These are phyloP conservation scores for Pichia sp. DNA, from an alignment of 1,139 yeast species.

Conservation along the genomic window DNA sequence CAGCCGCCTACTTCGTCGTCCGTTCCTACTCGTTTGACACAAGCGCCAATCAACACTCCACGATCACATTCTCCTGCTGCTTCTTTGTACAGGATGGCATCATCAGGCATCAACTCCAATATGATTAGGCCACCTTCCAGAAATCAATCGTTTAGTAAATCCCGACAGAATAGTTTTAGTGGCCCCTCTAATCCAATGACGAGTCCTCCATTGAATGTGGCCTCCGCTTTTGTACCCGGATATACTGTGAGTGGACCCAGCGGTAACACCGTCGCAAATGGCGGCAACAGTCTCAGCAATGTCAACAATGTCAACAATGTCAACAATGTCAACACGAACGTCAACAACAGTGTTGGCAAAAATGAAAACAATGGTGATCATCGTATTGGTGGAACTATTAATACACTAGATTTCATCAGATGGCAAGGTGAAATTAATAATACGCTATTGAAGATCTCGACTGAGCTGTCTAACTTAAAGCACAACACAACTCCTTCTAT, in stretches of 20 bases:
- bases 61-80: constrained; percentile 32
- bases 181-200: constrained; percentile 1
- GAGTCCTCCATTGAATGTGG: background rate
- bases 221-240: background rate
- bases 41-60: constrained; percentile 1
- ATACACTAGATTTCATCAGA: constrained; percentile 26
- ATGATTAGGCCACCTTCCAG: constrained; percentile 29
- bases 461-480: constrained; percentile 27
- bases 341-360: background rate
- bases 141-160: constrained; percentile 22
- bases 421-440: constrained; percentile 34
- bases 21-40: background rate
- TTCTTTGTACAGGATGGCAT: constrained; percentile 31
- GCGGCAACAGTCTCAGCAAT: background rate
- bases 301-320: background rate
- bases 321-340: background rate
- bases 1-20: background rate
- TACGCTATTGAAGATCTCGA: constrained; percentile 28
- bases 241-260: background rate
- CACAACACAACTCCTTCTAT: background rate
- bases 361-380: background rate
- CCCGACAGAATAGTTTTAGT: constrained; percentile 19
- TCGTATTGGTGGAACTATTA: constrained; percentile 1
- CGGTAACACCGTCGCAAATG: too few relatives aligned
- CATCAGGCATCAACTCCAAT: constrained; percentile 27